Conservation (phyloP, 106 monocot genomes). For the Narthecium ossifragum region DNA sequence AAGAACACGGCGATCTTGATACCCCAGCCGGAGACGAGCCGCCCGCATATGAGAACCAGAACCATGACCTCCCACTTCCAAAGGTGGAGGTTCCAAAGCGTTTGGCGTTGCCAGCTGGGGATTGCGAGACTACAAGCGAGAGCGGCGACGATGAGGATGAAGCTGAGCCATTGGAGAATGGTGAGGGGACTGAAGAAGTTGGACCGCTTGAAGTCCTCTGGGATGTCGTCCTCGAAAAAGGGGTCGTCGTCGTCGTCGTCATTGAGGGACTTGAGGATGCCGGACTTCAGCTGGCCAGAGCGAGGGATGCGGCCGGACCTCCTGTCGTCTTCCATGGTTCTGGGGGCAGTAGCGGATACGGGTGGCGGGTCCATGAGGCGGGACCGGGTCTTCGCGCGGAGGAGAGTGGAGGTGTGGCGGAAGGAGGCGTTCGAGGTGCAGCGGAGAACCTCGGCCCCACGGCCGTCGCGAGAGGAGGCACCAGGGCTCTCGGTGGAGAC, state of each 20-base stretch:
- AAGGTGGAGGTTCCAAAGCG: constrained; percentile 29
- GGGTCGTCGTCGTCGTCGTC: constrained; percentile 62
- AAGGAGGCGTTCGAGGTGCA: constrained; percentile 34
- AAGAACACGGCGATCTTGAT: constrained; percentile 35
- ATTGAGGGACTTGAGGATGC: background rate
- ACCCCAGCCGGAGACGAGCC: constrained; percentile 48
- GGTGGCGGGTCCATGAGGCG: constrained; percentile 41
- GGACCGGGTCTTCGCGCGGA: constrained; percentile 36
- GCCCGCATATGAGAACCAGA: constrained; percentile 43
- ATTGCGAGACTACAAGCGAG: constrained; percentile 30
- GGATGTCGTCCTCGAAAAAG: constrained; percentile 42
- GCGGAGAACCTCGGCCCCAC: constrained; percentile 15
- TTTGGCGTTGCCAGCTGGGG: background rate
- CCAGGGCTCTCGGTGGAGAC: background rate
- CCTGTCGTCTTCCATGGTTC: background rate
- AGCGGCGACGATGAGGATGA: constrained; percentile 27
- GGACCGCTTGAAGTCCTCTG: constrained; percentile 35
- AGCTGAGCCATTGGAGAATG: constrained; percentile 33
- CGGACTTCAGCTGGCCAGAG: background rate
- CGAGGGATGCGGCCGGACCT: constrained; percentile 6
- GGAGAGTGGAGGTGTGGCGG: constrained; percentile 7
- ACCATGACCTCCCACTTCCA: constrained; percentile 57
- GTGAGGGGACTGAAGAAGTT: constrained; percentile 19
- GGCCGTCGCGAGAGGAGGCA: background rate
- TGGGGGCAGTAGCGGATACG: background rate